Conservation (phyloP, 176 grass and related monocot species). For the Aegilops umbellulata region DNA sequence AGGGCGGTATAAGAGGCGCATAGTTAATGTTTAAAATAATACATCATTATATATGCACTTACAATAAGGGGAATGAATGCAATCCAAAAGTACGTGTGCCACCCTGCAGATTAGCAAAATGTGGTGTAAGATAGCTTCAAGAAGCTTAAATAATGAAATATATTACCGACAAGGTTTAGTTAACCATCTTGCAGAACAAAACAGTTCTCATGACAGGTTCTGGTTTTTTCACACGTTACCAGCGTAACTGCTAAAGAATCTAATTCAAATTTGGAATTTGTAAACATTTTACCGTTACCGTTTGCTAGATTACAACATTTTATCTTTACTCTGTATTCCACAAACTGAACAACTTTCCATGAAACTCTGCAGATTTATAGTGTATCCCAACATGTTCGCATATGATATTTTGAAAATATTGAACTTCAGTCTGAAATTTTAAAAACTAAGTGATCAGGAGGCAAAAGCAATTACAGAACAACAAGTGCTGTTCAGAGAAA, state of each 20-base stretch:
- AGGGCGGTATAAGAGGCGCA: neutral
- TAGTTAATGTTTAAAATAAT: neutral
- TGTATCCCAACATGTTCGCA: neutral
- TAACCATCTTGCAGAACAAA: neutral
- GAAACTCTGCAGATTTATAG: neutral
- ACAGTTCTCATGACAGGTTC: neutral
- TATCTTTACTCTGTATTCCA: no score
- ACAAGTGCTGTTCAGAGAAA: neutral
- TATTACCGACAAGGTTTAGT: neutral
- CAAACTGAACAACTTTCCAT: neutral
- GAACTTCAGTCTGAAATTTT: neutral
- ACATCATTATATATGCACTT: slow-evolving; percentile 31
- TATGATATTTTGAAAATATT: no score
- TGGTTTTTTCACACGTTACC: neutral
- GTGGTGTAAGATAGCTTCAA: neutral
- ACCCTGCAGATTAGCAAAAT: slow-evolving; percentile 60
- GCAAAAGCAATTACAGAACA: neutral
- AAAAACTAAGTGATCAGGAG: neutral
- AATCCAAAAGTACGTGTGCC: slow-evolving; percentile 98
- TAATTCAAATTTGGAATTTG: neutral
- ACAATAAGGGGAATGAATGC: slow-evolving; percentile 85
- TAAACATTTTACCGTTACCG: neutral
- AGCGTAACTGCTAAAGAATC: neutral
- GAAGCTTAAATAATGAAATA: slow-evolving; percentile 16
- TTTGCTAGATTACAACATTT: no score